These are phyloP conservation scores for Borovskyia barvae DNA, from an alignment of 208 protist genomes.

Conservation along the genomic window DNA sequence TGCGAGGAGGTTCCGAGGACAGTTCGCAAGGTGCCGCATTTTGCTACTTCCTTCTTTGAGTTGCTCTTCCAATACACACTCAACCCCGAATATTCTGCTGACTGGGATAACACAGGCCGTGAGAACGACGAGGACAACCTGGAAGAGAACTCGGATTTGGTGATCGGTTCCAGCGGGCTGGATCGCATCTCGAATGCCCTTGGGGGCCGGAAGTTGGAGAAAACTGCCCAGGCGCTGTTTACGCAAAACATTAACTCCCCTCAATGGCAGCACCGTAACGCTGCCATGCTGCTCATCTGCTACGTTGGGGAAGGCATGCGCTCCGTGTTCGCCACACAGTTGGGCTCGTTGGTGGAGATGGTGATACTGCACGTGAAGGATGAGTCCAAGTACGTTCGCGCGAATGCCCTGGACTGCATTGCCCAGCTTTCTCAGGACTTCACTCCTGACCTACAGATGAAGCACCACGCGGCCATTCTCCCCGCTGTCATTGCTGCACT, in stretches of 20 bases:
- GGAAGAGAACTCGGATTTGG: constrained; percentile 58
- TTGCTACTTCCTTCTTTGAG: constrained; percentile 74
- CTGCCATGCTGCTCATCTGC: constrained; percentile 70
- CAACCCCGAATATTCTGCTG: constrained; percentile 48
- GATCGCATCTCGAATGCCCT: constrained; percentile 76
- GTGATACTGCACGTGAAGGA: constrained; percentile 55
- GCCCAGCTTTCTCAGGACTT: constrained; percentile 78
- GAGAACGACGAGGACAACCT: constrained; percentile 65
- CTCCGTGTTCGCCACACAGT: constrained; percentile 54
- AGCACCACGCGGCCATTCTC: constrained; percentile 47
- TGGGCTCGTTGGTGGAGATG: constrained; percentile 45
- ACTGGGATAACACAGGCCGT: constrained; percentile 65
- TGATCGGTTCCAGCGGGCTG: constrained; percentile 64
- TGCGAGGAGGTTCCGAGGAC: constrained; percentile 81
- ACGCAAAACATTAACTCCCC: constrained; percentile 57
- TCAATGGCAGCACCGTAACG: constrained; percentile 77
- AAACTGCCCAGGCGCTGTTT: constrained; percentile 66
- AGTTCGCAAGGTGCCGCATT: constrained; percentile 76
- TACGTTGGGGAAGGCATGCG: constrained; percentile 73
- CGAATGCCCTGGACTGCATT: constrained; percentile 65
- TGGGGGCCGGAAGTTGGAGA: constrained; percentile 75
- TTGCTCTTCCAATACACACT: constrained; percentile 86
- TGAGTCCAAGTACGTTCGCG: constrained; percentile 79
- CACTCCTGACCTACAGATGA: constrained; percentile 49
- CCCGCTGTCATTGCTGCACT: constrained; percentile 52